Conservation (phyloP, 148 eudicot species). For the Amaranthus palmeri region DNA sequence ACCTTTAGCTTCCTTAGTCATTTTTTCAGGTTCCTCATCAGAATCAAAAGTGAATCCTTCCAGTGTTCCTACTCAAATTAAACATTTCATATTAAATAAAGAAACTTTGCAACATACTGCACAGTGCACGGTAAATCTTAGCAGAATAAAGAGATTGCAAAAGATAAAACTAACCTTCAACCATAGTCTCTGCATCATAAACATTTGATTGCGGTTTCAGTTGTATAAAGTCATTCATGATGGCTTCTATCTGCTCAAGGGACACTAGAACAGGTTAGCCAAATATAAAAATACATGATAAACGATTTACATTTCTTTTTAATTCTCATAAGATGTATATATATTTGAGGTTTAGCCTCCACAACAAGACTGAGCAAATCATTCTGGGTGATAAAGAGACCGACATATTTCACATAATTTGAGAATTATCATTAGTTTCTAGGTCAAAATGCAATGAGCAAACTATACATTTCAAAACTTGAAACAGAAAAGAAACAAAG, state of each 20-base stretch:
- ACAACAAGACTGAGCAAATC: background rate
- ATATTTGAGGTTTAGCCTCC: background rate
- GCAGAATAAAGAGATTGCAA: background rate
- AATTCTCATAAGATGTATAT: background rate
- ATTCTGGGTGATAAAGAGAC: background rate
- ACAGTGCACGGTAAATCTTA: background rate
- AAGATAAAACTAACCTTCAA: slow-evolving; percentile 63
- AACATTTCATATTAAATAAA: slow-evolving; percentile 1
- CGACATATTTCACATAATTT: background rate
- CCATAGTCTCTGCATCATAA: slow-evolving; percentile 91
- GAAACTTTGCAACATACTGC: background rate
- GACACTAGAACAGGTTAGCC: slow-evolving; percentile 15
- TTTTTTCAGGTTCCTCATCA: slow-evolving; percentile 81
- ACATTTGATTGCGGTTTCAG: slow-evolving; percentile 87
- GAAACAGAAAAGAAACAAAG: background rate
- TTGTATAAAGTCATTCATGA: slow-evolving; percentile 94
- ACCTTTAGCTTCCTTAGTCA: slow-evolving; percentile 42
- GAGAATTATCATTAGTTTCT: background rate
- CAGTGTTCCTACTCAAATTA: slow-evolving; percentile 55
- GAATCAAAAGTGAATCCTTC: slow-evolving; percentile 94
- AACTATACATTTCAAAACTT: background rate
- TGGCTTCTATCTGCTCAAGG: slow-evolving; percentile 78
- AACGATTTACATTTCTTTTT: slow-evolving; percentile 9
- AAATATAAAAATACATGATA: background rate
- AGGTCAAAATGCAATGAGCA: slow-evolving; percentile 5